Evolutionary conservation across 2,329 filamentous ascomycete species (phyloP), one percentile per base, ranked within the genome.

Genomic region (Cladosporium sp.): DNA sequence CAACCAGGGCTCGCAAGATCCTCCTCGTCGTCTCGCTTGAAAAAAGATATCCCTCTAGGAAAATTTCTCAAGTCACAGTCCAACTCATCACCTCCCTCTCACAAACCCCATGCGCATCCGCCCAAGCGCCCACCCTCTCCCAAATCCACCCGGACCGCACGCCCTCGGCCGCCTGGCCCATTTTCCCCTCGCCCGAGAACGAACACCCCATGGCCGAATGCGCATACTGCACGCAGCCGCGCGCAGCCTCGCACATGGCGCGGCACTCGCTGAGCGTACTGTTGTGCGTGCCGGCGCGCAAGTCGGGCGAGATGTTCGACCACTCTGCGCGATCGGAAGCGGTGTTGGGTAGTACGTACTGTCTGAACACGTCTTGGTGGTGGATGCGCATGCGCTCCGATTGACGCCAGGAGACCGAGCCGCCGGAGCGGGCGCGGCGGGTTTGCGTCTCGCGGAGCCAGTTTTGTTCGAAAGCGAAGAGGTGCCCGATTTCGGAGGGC

Each of bases 301-400:
- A 38, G 11, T 54, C 55, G n/a, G 55, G 50, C 7, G 59, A 56
- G 7, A 53, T 38, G 27, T 63, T 67, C 43, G 57, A 55, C 64
- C 64, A 67, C 20, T 60, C 50, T 0, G 16, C 33, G 7, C 59
- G 53, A 12, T 53, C 47, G 4, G 22, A 16, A 2, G 53, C 49
- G 33, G 63, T 53, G 27, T 60, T 52, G 1, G 62, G 62, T 20
- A 60, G 38, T 7, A 63, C 51, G 40, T 58, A 63, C 6, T 53
- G 25, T 16, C 53, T 57, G 56, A 63, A 67, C 1, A 63, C 53
- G 22, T 67, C 61, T n/a, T 55, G 51, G 43, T 67, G 64, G 35
- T 56, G 57, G 2, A 64, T 27, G 18, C 30, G 29, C 27, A 42
- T 35, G 27, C 38, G 38, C 36, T 32, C 36, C 9, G 19, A 7